phyloP scores from a whole-genome alignment of 2,329 filamentous ascomycete species.

The Colletotrichum sublineola region DNA sequence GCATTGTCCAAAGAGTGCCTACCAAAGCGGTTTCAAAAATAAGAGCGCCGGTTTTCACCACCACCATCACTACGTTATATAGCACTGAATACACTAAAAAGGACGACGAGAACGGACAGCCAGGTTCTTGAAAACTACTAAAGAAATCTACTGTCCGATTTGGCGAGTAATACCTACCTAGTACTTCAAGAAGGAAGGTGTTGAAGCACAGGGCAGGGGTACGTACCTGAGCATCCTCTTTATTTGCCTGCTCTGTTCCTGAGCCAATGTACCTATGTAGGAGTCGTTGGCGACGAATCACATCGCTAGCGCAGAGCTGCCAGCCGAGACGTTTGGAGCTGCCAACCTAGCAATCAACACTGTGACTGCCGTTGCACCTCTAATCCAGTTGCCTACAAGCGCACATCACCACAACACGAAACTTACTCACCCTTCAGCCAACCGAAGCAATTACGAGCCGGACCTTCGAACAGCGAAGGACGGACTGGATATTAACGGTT shows the following conservation, averaged over 20 bases:
- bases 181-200: not conserved
- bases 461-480: slow-evolving; percentile 1
- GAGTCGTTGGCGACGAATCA: slow-evolving; percentile 30
- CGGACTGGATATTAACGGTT: not conserved
- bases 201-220: slow-evolving; percentile 17
- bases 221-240: slow-evolving; percentile 21
- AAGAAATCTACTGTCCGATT: not conserved
- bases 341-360: slow-evolving; percentile 40
- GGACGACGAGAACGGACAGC: too few species aligned
- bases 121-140: too few species aligned
- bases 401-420: slow-evolving; percentile 4
- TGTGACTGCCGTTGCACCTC: slow-evolving; percentile 30
- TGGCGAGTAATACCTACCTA: not conserved
- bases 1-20: not conserved
- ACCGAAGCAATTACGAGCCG: slow-evolving; percentile 4
- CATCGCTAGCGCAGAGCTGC: slow-evolving; percentile 40
- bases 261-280: not conserved
- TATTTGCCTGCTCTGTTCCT: not conserved
- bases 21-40: not conserved
- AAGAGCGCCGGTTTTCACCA: too few species aligned
- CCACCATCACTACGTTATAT: too few species aligned
- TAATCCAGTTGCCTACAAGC: slow-evolving; percentile 25
- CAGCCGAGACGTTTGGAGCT: slow-evolving; percentile 38
- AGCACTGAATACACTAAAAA: too few species aligned
- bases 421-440: not conserved